Conservation (phyloP, 768 basidiomycete species). For the Serendipita indica region DNA sequence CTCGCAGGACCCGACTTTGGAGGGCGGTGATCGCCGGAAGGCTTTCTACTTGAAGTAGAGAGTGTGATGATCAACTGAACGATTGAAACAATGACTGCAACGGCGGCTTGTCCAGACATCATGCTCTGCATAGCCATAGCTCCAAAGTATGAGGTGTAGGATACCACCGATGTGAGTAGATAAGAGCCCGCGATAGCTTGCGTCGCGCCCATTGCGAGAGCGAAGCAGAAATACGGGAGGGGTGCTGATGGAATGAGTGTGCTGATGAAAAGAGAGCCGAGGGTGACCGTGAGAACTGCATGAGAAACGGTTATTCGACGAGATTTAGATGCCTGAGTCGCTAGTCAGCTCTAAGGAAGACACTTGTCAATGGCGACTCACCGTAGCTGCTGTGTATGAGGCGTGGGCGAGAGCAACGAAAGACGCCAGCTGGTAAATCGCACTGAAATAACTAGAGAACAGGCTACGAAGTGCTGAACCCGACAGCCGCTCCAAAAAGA, state of each 20-base stretch:
- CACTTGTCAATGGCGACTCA: conserved; percentile 23
- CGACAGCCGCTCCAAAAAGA: conserved; percentile 56
- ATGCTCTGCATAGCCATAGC: conserved; percentile 53
- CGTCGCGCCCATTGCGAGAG: conserved; percentile 41
- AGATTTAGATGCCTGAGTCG: background rate
- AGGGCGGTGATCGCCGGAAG: conserved; percentile 13
- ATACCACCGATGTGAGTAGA: conserved; percentile 62
- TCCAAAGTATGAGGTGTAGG: conserved; percentile 71
- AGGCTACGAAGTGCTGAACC: conserved; percentile 41
- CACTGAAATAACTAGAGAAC: conserved; percentile 54
- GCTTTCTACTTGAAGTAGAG: conserved; percentile 28
- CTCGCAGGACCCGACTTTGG: conserved; percentile 13
- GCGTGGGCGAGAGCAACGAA: conserved; percentile 59
- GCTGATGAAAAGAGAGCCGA: conserved; percentile 44
- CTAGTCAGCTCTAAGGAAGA: conserved; percentile 1
- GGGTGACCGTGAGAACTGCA: conserved; percentile 35
- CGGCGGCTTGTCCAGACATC: conserved; percentile 74
- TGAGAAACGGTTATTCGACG: background rate
- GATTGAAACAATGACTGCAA: conserved; percentile 65
- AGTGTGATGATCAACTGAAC: conserved; percentile 58
- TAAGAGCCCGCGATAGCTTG: conserved; percentile 56
- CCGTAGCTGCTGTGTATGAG: conserved; percentile 52
- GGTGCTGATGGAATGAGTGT: conserved; percentile 43
- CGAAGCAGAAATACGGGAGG: conserved; percentile 47
- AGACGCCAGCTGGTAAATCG: conserved; percentile 33